Base-by-base conservation (phyloP, 2,329 filamentous ascomycete species). In the Metarhizium rileyi region DNA sequence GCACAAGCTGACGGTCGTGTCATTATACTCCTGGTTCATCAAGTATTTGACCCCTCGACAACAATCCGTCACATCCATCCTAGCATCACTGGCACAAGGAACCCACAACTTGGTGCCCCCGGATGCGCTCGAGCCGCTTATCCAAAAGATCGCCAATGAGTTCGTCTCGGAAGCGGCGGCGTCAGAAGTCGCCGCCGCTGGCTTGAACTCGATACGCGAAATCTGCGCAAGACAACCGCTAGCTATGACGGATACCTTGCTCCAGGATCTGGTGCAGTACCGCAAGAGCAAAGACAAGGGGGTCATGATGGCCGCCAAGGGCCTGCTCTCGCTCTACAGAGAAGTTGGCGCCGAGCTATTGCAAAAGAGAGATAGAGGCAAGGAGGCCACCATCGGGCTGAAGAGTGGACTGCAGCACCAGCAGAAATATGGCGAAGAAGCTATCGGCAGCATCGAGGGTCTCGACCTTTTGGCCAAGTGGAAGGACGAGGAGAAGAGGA, bases 201-300 rank as follows among this genome's bases (percentile, higher is more conserved):
- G 91, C 61, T 75, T 98, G 49, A 96, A 97, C 65, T 86, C 90
- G 14, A 97, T 98, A 56, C 83, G 93, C 46, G 93, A 98, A 63
- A 87, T 98, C 25, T 96, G 91, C 66, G 85, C 84, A 3, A 80
- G 93, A 55, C 93, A 98, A 62, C 91, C 93, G 1, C 73, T 97
- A n/a, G 90, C 90, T 5, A 97, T 98, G 87, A 90, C 83, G 47
- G 90, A 97, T 56, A 95, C 90, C 0, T 71, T 98, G n/a, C 71
- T 98, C 27, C 91, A 98, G 66, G 93, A 98, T 73, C 71, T 98
- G 47, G 90, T 97, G 9, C 86, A 93, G 73, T 97, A 98, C 70
- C 81, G 88, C 53, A 95, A 94, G 74, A 95, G 88, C 63, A 98
- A 98, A 65, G 93, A 98, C 63, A 98, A 97, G 73, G 90, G 91